phyloP scores from a whole-genome alignment of 176 grass and related monocot species.

The Zea luxurians region DNA sequence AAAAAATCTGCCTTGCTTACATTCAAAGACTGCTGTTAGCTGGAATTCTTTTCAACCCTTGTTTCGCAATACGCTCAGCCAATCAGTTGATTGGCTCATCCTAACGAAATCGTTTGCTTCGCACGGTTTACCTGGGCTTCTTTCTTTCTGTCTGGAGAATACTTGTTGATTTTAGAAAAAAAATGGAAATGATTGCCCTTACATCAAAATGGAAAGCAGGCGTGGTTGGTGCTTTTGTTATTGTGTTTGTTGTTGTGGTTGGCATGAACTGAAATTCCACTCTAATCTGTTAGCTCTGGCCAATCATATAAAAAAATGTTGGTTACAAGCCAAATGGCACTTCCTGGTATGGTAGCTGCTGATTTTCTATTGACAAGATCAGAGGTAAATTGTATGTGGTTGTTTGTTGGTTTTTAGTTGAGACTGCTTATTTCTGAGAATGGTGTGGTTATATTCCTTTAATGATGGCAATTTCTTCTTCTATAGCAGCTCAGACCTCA shows the following conservation, averaged over 20 bases:
- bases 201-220: conserved; percentile 3
- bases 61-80: neutral
- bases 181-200: neutral
- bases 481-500: conserved; percentile 17
- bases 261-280: conserved; percentile 21
- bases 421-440: conserved; percentile 16
- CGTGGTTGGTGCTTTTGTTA: conserved; percentile 37
- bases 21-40: neutral
- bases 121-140: neutral
- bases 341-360: conserved; percentile 3
- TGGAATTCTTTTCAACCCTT: neutral
- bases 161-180: neutral
- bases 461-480: neutral
- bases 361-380: neutral
- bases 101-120: conserved; percentile 8
- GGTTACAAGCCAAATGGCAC: neutral
- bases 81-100: conserved; percentile 3
- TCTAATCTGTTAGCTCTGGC: conserved; percentile 24
- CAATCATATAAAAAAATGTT: conserved; percentile 1
- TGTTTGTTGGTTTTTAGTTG: conserved; percentile 30
- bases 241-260: conserved; percentile 38
- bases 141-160: neutral
- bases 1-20: too few relatives aligned
- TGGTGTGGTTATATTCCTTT: neutral
- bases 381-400: neutral